A percentile compares a stretch with the other conserved stretches of the same genome.
phyloP scores from a whole-genome alignment of 208 protist genomes.

The Leishmania gerbilli region DNA sequence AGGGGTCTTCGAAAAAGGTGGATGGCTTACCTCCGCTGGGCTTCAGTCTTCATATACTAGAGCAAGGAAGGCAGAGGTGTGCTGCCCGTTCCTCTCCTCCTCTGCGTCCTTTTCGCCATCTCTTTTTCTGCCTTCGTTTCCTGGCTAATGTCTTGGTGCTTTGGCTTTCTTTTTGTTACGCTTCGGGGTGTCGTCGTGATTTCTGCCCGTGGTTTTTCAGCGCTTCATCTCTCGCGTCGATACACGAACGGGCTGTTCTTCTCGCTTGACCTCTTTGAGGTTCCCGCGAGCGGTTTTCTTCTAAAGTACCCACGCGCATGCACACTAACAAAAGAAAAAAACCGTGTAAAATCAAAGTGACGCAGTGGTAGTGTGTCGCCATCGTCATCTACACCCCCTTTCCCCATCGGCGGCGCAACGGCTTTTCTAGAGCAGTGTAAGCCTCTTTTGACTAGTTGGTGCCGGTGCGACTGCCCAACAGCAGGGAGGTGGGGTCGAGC shows the following conservation, averaged over 20 bases:
- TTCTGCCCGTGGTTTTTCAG: background rate
- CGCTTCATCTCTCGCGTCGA: background rate
- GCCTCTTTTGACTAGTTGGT: background rate
- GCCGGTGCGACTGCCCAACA: background rate
- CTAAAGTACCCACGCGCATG: background rate
- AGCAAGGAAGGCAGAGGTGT: background rate
- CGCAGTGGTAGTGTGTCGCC: background rate
- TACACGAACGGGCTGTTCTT: background rate
- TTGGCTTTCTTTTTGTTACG: constrained; percentile 1
- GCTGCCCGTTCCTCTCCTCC: constrained; percentile 1
- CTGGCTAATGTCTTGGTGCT: constrained; percentile 5
- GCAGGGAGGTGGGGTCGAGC: background rate
- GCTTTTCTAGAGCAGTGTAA: background rate
- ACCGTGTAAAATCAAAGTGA: background rate
- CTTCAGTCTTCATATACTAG: background rate
- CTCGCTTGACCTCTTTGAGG: background rate
- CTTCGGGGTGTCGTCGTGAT: background rate
- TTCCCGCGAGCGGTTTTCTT: background rate
- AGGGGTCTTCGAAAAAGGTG: background rate
- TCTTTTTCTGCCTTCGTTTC: constrained; percentile 7
- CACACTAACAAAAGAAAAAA: background rate
- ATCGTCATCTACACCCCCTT: background rate
- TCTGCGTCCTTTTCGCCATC: constrained; percentile 10
- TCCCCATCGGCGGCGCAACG: background rate
- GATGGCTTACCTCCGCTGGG: background rate